Base-by-base conservation (phyloP, 2,329 filamentous ascomycete species). In the Aspergillus tubingensis region DNA sequence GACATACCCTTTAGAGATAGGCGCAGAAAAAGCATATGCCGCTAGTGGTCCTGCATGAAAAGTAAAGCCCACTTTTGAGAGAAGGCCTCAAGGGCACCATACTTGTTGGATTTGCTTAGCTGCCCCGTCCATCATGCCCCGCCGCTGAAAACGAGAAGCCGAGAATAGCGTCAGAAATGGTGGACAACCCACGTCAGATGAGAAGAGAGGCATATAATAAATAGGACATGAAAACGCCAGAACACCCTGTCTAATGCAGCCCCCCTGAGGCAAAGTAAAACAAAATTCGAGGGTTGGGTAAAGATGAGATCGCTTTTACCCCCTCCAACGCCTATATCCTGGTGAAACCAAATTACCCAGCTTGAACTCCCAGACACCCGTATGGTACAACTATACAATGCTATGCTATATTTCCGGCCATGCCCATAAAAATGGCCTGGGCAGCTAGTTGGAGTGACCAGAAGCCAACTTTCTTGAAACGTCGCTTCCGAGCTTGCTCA, bases 391-490 rank as follows among this genome's bases (percentile, higher is more conserved):
- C 27, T 30, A 67, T 67, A 70, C 67, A 71, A 58, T 49, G 63
- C 77, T 71, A 86, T 58, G 84, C 84, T 63, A 87, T 82, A 67
- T 92, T 95, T 15, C 94, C 94, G 4, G 93, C 94, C 83, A 98
- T 90, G 8, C 95, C 95, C 80, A 98, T 90, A 73, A 98, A 95
- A 38, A 99, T 84, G 3, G 94, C 95, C 74, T 99, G 95, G 7
- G 94, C 91, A 6, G 94, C 91, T 59, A 99, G 81, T 68, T 94
- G 93, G 58, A 98, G 83, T 3, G 92, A 96, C 95, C 95, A 99
- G 70, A 98, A 88, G 32, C 95, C 95, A 27, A 96, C 95, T 78
- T 98, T 96, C 76, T 93, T 96, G 73, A 99, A 89, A 48, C 95
- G 85, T 54, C 94, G 85, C 67, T 92, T 89, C 55, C 92, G 88